phyloP scores from a whole-genome alignment of 2,329 filamentous ascomycete genomes.

The Aphanocladium album region DNA sequence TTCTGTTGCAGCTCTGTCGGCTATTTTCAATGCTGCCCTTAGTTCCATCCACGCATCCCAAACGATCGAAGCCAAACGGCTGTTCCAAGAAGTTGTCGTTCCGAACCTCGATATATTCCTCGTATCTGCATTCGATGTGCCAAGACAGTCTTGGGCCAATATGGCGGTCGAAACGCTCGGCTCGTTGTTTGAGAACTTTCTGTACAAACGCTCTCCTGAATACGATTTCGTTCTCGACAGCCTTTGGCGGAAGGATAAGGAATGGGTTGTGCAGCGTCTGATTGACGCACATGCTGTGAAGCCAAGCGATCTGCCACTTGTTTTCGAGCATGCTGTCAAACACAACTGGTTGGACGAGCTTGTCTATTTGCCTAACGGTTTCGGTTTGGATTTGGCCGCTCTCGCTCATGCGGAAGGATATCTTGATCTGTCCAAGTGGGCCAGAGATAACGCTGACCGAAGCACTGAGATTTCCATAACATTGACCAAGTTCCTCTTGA shows the following conservation, averaged over 20 bases:
- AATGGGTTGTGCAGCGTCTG: constrained; percentile 78
- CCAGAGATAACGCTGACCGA: constrained; percentile 63
- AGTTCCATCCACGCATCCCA: constrained; percentile 57
- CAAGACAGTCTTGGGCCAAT: constrained; percentile 65
- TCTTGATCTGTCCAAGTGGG: constrained; percentile 80
- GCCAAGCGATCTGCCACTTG: constrained; percentile 42
- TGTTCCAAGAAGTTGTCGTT: constrained; percentile 63
- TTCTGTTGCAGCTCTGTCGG: constrained; percentile 75
- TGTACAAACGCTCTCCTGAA: constrained; percentile 70
- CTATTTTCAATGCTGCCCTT: constrained; percentile 61
- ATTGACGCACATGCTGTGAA: constrained; percentile 77
- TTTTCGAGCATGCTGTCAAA: constrained; percentile 63
- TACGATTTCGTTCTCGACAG: constrained; percentile 88
- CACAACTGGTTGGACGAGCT: constrained; percentile 82
- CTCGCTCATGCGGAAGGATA: constrained; percentile 74
- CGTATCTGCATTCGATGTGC: constrained; percentile 70
- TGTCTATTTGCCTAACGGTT: constrained; percentile 71
- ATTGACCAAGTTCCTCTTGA: constrained; percentile 73
- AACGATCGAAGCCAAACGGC: constrained; percentile 56
- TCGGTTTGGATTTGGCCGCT: constrained; percentile 82
- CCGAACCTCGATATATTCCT: constrained; percentile 76
- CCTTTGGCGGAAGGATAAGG: constrained; percentile 83
- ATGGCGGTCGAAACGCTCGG: constrained; percentile 71
- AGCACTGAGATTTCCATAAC: constrained; percentile 63
- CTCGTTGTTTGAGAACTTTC: constrained; percentile 76